phyloP scores from a whole-genome alignment of 208 protist species.

The Trypanosoma avium region DNA sequence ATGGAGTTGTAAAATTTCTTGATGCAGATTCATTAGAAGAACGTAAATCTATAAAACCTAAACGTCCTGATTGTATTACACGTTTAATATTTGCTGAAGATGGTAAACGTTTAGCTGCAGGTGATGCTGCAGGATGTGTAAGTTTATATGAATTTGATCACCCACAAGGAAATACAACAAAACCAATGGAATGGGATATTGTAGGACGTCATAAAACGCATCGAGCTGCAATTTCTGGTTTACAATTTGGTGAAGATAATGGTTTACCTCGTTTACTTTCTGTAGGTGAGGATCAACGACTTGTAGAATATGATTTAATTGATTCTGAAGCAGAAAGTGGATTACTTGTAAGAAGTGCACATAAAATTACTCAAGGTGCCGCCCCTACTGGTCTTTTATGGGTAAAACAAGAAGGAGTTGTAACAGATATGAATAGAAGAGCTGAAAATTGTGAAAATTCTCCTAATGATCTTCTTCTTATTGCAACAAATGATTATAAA shows the following conservation, averaged over 20 bases:
- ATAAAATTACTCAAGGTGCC: conserved; percentile 91
- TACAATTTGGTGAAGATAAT: conserved; percentile 78
- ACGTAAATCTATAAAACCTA: conserved; percentile 77
- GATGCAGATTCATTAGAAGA: conserved; percentile 83
- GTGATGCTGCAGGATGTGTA: conserved; percentile 76
- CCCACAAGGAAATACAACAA: conserved; percentile 39
- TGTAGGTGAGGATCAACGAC: conserved; percentile 89
- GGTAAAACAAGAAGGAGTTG: conserved; percentile 38
- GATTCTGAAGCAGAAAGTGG: conserved; percentile 84
- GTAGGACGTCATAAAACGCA: conserved; percentile 93
- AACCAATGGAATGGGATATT: conserved; percentile 90
- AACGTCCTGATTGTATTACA: conserved; percentile 61
- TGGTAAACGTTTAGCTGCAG: conserved; percentile 78
- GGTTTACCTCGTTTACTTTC: conserved; percentile 81
- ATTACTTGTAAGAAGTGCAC: conserved; percentile 74
- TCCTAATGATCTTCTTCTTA: conserved; percentile 49
- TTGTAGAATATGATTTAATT: conserved; percentile 95
- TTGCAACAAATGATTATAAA: conserved; percentile 92
- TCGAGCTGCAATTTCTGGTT: conserved; percentile 78
- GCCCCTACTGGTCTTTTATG: conserved; percentile 91
- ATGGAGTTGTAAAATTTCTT: conserved; percentile 92
- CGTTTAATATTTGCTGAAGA: conserved; percentile 85
- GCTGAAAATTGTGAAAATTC: neutral
- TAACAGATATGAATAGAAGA: conserved; percentile 23
- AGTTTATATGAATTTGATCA: conserved; percentile 87